A percentile compares a stretch with the other conserved stretches of the same genome.
Conservation (phyloP, 169 alveolate genomes). For the Neospora caninum region DNA sequence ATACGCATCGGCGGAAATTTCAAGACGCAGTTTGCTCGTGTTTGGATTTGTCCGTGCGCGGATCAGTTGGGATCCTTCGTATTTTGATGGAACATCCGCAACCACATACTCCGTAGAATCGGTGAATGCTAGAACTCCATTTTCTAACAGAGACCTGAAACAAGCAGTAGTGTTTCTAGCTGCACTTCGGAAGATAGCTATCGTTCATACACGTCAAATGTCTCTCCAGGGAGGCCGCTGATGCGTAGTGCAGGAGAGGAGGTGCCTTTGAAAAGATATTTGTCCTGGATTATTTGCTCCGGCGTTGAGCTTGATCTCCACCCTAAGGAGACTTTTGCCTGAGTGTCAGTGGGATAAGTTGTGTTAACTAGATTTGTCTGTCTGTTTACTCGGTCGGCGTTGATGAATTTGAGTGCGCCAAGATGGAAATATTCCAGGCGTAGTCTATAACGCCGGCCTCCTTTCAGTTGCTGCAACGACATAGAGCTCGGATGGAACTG, state of each 20-base stretch:
- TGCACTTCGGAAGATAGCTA: not conserved
- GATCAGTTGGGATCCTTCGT: slow-evolving; percentile 76
- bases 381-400: slow-evolving; percentile 59
- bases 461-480: slow-evolving; percentile 70
- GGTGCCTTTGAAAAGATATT: slow-evolving; percentile 82
- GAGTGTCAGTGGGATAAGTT: not conserved
- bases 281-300: slow-evolving; percentile 83
- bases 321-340: slow-evolving; percentile 73
- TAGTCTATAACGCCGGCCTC: slow-evolving; percentile 71
- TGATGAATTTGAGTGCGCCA: slow-evolving; percentile 71
- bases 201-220: slow-evolving; percentile 75
- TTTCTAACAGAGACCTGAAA: slow-evolving; percentile 77
- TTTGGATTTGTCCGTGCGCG: slow-evolving; percentile 64
- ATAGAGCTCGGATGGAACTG: slow-evolving; percentile 19
- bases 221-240: slow-evolving; percentile 85
- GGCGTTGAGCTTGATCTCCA: slow-evolving; percentile 81
- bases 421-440: slow-evolving; percentile 77
- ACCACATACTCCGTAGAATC: slow-evolving; percentile 77
- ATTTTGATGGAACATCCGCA: slow-evolving; percentile 86
- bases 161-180: not conserved
- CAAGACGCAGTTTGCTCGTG: not conserved
- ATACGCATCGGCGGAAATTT: not conserved
- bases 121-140: slow-evolving; percentile 87
- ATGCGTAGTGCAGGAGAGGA: slow-evolving; percentile 80
- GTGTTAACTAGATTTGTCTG: not conserved